Evolutionary conservation across 352 stramenopile genomes (phyloP).

Genomic region (Pythium pectinolyticum): DNA sequence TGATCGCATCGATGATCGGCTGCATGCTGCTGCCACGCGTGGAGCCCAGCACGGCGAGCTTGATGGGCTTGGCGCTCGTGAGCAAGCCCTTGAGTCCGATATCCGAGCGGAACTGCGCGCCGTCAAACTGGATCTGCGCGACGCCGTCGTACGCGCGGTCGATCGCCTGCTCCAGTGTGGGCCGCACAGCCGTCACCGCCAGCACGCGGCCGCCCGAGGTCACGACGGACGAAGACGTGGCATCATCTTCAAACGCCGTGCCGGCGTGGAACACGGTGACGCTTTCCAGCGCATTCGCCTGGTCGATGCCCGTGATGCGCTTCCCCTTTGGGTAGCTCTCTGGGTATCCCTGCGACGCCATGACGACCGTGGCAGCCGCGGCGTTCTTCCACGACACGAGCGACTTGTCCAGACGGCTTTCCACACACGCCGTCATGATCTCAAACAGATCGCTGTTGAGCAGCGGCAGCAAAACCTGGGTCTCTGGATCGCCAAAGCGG

Average conservation of each 20-base stretch:
- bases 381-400: slow-evolving; percentile 91
- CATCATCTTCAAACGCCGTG: slow-evolving; percentile 81
- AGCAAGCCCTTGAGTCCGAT: slow-evolving; percentile 95
- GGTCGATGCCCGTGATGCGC: slow-evolving; percentile 91
- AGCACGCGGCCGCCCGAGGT: slow-evolving; percentile 97
- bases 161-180: slow-evolving; percentile 91
- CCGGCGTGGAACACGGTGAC: slow-evolving; percentile 99
- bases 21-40: slow-evolving; percentile 95
- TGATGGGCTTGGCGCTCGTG: slow-evolving; percentile 79
- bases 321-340: slow-evolving; percentile 98
- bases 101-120: slow-evolving; percentile 95
- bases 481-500: slow-evolving; percentile 99
- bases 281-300: slow-evolving; percentile 74
- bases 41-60: slow-evolving; percentile 95
- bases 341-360: slow-evolving; percentile 97
- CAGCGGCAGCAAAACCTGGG: slow-evolving; percentile 97
- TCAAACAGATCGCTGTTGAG: slow-evolving; percentile 98
- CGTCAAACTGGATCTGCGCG: slow-evolving; percentile 87
- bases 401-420: slow-evolving; percentile 87
- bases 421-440: slow-evolving; percentile 95
- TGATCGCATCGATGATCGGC: slow-evolving; percentile 96
- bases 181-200: slow-evolving; percentile 93
- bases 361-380: slow-evolving; percentile 94
- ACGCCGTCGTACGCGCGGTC: slow-evolving; percentile 91
- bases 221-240: slow-evolving; percentile 69